Evolutionary conservation across 2,329 filamentous ascomycete genomes (phyloP).

Genomic region (Epicoccum sorghinum): DNA sequence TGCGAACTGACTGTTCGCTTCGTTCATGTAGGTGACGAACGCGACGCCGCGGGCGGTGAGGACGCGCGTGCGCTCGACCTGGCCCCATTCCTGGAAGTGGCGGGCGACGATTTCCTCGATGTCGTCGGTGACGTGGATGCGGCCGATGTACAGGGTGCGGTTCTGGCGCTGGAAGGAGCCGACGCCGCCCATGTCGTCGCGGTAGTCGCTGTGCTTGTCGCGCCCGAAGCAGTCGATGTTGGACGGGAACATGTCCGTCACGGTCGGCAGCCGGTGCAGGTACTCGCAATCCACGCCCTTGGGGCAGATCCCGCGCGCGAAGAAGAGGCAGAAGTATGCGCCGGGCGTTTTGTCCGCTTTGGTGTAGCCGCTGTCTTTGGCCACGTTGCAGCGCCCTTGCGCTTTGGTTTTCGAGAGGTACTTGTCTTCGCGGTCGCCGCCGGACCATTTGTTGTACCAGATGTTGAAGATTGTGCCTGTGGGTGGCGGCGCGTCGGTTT

Average conservation of each 20-base stretch:
- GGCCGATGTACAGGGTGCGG: conserved; percentile 87
- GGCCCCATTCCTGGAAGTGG: conserved; percentile 97
- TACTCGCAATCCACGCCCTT: conserved; percentile 94
- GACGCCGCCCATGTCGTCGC: conserved; percentile 97
- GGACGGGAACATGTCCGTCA: conserved; percentile 89
- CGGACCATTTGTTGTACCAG: conserved; percentile 99
- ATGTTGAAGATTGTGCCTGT: conserved; percentile 97
- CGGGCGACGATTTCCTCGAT: conserved; percentile 95
- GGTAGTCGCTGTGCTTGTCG: conserved; percentile 90
- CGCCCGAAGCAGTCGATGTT: conserved; percentile 95
- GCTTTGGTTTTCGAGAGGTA: conserved; percentile 83
- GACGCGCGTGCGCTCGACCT: conserved; percentile 85
- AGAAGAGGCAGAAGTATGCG: conserved; percentile 91
- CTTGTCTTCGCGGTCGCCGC: conserved; percentile 92
- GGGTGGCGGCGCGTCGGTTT: conserved; percentile 84
- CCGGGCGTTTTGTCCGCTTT: conserved; percentile 60
- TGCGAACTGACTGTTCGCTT: conserved; percentile 56
- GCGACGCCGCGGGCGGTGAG: conserved; percentile 88
- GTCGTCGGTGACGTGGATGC: conserved; percentile 94
- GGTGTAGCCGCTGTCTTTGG: conserved; percentile 64
- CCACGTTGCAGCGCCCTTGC: conserved; percentile 84
- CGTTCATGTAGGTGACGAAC: conserved; percentile 93
- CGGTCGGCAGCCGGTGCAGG: conserved; percentile 82
- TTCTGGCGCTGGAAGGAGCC: conserved; percentile 94
- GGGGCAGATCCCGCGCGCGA: conserved; percentile 80